Conservation (phyloP, 257 asterid species). For the Nicotiana sylvestris region DNA sequence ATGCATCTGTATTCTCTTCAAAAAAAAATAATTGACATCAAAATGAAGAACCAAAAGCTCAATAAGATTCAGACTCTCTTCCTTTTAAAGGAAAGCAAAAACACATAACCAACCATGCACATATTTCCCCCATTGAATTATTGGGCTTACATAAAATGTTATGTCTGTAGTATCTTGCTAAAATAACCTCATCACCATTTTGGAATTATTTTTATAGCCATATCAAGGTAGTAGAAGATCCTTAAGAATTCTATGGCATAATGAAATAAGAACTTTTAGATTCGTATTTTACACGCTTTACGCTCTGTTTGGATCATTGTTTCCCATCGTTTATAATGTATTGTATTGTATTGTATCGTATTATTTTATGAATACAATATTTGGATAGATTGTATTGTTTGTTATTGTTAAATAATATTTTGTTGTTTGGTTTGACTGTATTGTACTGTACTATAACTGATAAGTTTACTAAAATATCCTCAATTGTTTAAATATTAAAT, state of each 20-base stretch:
- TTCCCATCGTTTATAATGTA: no score
- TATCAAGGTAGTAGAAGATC: background rate
- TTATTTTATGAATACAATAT: no score
- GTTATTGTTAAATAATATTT: no score
- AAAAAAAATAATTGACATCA: background rate
- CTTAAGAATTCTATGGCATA: background rate
- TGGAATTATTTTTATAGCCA: background rate
- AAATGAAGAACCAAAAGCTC: background rate
- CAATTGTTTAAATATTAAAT: no score
- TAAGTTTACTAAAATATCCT: no score
- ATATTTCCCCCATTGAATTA: background rate
- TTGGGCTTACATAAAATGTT: background rate
- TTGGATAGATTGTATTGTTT: no score
- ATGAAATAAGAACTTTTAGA: background rate
- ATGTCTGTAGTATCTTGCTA: background rate
- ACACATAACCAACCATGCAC: background rate
- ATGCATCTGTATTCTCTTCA: background rate
- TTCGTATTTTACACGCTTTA: background rate
- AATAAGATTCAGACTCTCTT: background rate
- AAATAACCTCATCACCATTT: background rate
- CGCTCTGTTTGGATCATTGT: no score
- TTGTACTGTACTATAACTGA: no score
- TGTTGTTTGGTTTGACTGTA: no score
- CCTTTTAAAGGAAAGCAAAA: conserved; percentile 3
- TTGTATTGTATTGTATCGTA: no score